Conservation (phyloP, 176 grass and related monocot genomes). For the Otatea glauca region DNA sequence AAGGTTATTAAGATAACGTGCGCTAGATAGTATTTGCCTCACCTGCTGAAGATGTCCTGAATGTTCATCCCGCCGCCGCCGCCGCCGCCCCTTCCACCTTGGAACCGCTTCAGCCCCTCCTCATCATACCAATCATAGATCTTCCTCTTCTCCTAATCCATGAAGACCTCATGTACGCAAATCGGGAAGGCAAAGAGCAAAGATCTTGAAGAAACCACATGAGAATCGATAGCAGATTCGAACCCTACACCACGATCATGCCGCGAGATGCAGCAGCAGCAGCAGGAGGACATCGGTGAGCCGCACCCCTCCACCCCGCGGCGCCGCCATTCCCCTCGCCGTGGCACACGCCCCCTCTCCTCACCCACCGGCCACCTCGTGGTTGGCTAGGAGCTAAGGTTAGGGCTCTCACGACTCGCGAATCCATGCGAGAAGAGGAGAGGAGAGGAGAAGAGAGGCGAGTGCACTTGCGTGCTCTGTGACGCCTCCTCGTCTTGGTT, state of each 20-base stretch:
- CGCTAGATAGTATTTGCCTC: too few relatives aligned
- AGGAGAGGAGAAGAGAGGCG: too few relatives aligned
- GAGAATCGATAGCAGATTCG: not conserved
- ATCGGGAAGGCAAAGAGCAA: not conserved
- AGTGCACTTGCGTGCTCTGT: too few relatives aligned
- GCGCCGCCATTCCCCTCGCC: constrained; percentile 37
- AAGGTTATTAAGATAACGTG: too few relatives aligned
- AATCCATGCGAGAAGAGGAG: not conserved
- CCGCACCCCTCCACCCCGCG: constrained; percentile 15
- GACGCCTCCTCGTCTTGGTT: not conserved
- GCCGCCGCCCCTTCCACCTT: too few relatives aligned
- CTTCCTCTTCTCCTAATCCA: too few relatives aligned
- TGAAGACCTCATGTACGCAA: too few relatives aligned
- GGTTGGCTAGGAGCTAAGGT: not conserved
- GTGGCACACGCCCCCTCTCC: not conserved
- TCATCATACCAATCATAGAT: too few relatives aligned
- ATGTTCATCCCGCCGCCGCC: too few relatives aligned
- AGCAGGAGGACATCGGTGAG: constrained; percentile 37
- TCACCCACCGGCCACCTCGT: not conserved
- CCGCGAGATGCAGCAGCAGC: constrained; percentile 40
- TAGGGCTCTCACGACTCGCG: not conserved
- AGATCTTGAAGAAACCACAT: constrained; percentile 27
- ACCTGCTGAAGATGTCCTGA: too few relatives aligned
- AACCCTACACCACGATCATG: constrained; percentile 45
- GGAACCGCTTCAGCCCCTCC: too few relatives aligned